phyloP scores from a whole-genome alignment of 1,139 yeast species.

The Entelexis paramagnoliae region DNA sequence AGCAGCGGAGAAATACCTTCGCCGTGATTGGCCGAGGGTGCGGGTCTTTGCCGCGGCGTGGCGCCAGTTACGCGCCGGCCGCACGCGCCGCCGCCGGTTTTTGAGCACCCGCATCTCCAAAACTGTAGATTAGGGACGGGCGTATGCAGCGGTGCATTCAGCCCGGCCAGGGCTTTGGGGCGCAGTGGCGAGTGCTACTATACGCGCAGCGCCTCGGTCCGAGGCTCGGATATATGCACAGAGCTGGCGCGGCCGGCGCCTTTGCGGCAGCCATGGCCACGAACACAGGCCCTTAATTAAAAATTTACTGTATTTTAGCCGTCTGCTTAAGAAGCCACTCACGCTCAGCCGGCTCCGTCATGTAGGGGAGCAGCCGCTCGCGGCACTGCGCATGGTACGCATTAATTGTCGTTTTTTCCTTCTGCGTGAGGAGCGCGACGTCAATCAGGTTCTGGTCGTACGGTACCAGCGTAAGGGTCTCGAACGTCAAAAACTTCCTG shows the following conservation, averaged over 20 bases:
- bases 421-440: conserved; percentile 42
- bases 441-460: conserved; percentile 55
- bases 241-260: too few species aligned
- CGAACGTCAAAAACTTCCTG: conserved; percentile 60
- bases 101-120: too few species aligned
- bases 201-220: not conserved
- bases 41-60: not conserved
- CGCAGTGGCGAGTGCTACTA: too few species aligned
- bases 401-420: conserved; percentile 62
- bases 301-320: not conserved
- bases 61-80: not conserved
- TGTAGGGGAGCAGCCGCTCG: conserved; percentile 41
- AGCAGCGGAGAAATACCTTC: not conserved
- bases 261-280: too few species aligned
- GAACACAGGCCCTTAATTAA: not conserved
- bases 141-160: too few species aligned
- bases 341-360: conserved; percentile 42
- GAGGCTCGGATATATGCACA: not conserved
- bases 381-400: conserved; percentile 56
- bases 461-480: conserved; percentile 78
- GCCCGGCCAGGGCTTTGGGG: too few species aligned
- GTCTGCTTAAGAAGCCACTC: conserved; percentile 50
- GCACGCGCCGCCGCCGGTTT: too few species aligned
- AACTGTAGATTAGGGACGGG: too few species aligned
- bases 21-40: not conserved